A percentile compares a stretch with the other conserved stretches of the same genome.
Evolutionary conservation across 768 basidiomycete species (phyloP).

Genomic region (Grammothele lineata): DNA sequence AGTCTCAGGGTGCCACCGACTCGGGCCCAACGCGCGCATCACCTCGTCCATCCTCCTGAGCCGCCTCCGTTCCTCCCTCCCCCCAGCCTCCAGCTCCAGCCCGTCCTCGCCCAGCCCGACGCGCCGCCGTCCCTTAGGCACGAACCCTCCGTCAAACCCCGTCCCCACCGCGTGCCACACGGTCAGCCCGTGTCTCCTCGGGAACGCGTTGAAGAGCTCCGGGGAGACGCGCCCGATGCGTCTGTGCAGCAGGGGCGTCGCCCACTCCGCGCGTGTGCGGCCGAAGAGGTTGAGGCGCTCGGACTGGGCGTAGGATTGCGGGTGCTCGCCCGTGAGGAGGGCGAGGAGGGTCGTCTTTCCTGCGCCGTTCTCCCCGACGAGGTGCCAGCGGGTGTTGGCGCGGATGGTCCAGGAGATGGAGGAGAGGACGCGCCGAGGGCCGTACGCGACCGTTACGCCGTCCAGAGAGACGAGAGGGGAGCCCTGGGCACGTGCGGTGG

Average conservation of each 20-base stretch:
- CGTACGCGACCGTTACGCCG: slow-evolving; percentile 69
- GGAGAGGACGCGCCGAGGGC: slow-evolving; percentile 61
- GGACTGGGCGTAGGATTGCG: slow-evolving; percentile 82
- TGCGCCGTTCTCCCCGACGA: slow-evolving; percentile 88
- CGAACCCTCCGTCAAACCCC: slow-evolving; percentile 85
- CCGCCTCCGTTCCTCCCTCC: slow-evolving; percentile 34
- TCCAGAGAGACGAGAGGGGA: slow-evolving; percentile 55
- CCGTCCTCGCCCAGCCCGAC: slow-evolving; percentile 42
- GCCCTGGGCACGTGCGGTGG: slow-evolving; percentile 16
- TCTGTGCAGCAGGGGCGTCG: slow-evolving; percentile 64
- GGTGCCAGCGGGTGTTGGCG: slow-evolving; percentile 84
- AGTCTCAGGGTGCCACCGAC: slow-evolving; percentile 35
- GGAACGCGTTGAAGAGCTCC: slow-evolving; percentile 90
- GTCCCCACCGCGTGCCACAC: slow-evolving; percentile 83
- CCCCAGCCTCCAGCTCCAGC: slow-evolving; percentile 35
- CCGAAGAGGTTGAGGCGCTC: slow-evolving; percentile 54
- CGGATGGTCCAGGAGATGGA: slow-evolving; percentile 79
- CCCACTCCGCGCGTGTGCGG: slow-evolving; percentile 54
- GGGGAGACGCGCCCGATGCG: slow-evolving; percentile 82
- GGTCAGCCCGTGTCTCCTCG: slow-evolving; percentile 58
- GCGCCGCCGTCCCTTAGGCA: slow-evolving; percentile 40
- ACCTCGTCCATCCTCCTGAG: slow-evolving; percentile 48
- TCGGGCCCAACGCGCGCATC: slow-evolving; percentile 60
- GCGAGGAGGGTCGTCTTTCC: slow-evolving; percentile 95
- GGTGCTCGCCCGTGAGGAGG: slow-evolving; percentile 90